Base-by-base conservation (phyloP, 78 protist species). In the Planoprotostelium fungivorum region DNA sequence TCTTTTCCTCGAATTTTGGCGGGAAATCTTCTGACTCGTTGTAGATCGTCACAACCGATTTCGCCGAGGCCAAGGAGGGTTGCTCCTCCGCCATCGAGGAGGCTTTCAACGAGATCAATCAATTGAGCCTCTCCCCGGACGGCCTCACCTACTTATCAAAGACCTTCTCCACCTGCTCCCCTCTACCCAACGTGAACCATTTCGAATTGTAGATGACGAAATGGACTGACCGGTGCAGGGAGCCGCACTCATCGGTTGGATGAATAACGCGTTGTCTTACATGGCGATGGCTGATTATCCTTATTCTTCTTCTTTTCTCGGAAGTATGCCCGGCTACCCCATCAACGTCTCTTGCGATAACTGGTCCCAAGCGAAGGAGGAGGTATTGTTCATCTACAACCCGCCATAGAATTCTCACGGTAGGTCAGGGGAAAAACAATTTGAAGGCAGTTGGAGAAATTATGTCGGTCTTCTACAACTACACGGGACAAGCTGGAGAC, bases 241-340 rank as follows among this genome's bases (percentile, higher is more conserved):
- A 51, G 73, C 5, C 16, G 88, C 36, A 36, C 34, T 93, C 35
- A 29, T 89, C 5, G 84, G 86, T 35, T 86, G 89, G 95, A 37
- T 87, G 36, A 88, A 51, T 34, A 10, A 87, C 28, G 97, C 91
- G 0, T 35, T 86, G 0, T 85, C 89, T 0, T 93, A 89, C 87
- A 86, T 93, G 89, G 90, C 91, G 16, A 91, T 93, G 85, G 94
- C 92, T n/a, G 94, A 91, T 37, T 95, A 93, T 35, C 93, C 97
- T 34, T 91, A 95, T 84, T 90, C 94, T 34, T 36, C 94, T 29
- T 31, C 37, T 36, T 93, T 93, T 29, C 51, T 95, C 83, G 93
- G 86, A 28, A 94, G 95, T 37, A 31, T 92, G 84, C 95, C 95
- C 36, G 97, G 92, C 10, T 86, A 88, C 73, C 97, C 97, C 29